Conservation (phyloP, 306 rosid genomes). For the Acacia crassicarpa region DNA sequence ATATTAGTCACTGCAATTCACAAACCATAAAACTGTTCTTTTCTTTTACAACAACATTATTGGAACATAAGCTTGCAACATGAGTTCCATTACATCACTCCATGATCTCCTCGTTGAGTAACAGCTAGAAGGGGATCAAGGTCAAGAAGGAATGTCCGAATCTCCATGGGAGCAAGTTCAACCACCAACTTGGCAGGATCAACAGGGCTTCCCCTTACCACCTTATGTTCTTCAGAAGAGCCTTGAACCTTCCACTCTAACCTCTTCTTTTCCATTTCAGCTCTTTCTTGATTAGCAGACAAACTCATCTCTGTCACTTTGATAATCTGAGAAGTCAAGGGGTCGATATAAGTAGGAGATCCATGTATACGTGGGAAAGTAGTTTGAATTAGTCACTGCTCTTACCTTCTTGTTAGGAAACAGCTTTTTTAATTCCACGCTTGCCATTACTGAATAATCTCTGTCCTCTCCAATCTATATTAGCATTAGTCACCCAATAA, state of each 20-base stretch:
- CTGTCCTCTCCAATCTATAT: slow-evolving; percentile 77
- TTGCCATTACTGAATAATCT: slow-evolving; percentile 59
- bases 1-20: not conserved
- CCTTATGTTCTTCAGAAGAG: slow-evolving; percentile 49
- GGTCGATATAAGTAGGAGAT: slow-evolving; percentile 8
- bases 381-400: slow-evolving; percentile 8
- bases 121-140: slow-evolving; percentile 37
- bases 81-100: slow-evolving; percentile 24
- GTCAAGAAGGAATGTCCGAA: slow-evolving; percentile 60
- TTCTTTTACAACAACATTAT: slow-evolving; percentile 4
- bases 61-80: not conserved
- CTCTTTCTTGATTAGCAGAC: slow-evolving; percentile 87
- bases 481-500: slow-evolving; percentile 37
- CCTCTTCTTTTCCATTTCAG: slow-evolving; percentile 71
- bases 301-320: slow-evolving; percentile 74
- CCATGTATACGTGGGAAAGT: not conserved
- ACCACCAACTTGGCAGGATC: slow-evolving; percentile 67
- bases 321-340: slow-evolving; percentile 49
- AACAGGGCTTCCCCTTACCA: slow-evolving; percentile 69
- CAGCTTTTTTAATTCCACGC: slow-evolving; percentile 72
- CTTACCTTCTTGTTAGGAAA: slow-evolving; percentile 73
- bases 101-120: slow-evolving; percentile 24
- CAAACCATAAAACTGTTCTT: not conserved
- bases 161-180: slow-evolving; percentile 86
- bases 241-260: slow-evolving; percentile 74